These are phyloP conservation scores for Astrephomene gubernaculifera DNA, from an alignment of 139 green algal genomes.

Conservation along the genomic window DNA sequence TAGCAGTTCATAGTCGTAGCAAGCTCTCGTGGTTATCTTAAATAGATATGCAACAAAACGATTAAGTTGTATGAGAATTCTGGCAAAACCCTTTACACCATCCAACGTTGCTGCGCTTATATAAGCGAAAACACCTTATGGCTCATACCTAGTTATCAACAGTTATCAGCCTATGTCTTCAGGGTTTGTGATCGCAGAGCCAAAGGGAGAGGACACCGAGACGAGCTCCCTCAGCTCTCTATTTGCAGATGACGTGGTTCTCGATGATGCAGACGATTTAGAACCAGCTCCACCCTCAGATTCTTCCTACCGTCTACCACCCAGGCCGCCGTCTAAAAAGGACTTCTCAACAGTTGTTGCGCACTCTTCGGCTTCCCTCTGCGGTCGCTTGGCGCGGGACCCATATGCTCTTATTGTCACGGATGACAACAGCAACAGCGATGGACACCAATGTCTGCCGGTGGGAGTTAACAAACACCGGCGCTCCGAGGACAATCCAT, in stretches of 20 bases:
- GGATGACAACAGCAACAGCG: background rate
- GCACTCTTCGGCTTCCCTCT: conserved; percentile 4
- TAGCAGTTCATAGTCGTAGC: too few species aligned
- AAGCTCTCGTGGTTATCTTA: too few species aligned
- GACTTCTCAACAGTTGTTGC: background rate
- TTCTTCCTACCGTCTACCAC: background rate
- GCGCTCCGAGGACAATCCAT: conserved; percentile 15
- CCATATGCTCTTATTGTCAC: background rate
- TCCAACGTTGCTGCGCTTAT: too few species aligned
- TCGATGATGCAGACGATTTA: background rate
- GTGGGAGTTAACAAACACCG: background rate
- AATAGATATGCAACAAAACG: too few species aligned
- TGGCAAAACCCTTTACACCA: too few species aligned
- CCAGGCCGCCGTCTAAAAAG: background rate
- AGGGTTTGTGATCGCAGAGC: too few species aligned
- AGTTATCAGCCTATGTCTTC: too few species aligned
- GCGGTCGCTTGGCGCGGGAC: background rate
- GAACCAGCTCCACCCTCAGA: background rate
- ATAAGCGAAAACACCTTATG: too few species aligned
- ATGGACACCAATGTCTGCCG: background rate
- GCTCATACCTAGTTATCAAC: too few species aligned
- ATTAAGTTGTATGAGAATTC: too few species aligned
- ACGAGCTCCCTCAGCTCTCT: conserved; percentile 15
- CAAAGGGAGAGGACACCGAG: background rate
- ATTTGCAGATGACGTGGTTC: background rate